Evolutionary conservation across 2,329 filamentous ascomycete genomes (phyloP).

Genomic region (Cyphellophora europaea): DNA sequence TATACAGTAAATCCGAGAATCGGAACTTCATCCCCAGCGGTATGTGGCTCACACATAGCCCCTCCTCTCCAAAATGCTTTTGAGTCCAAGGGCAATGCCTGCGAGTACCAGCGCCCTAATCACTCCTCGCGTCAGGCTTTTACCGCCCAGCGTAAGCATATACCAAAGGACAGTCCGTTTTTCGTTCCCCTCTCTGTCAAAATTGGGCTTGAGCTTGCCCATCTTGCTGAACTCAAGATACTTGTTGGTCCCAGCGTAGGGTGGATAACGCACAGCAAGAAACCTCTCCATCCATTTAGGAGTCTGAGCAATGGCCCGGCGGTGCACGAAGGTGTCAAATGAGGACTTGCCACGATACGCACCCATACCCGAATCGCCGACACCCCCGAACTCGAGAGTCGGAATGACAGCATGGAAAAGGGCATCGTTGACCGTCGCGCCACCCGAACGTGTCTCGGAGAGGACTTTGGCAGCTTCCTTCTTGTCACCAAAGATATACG

Average conservation of each 20-base stretch:
- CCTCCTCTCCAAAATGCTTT: too few species aligned
- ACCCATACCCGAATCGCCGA: constrained; percentile 69
- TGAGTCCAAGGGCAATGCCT: too few species aligned
- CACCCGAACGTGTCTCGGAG: constrained; percentile 55
- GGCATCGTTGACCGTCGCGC: constrained; percentile 48
- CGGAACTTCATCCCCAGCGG: too few species aligned
- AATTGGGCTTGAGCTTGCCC: constrained; percentile 46
- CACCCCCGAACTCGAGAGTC: constrained; percentile 71
- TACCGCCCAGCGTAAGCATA: constrained; percentile 17
- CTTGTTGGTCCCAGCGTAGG: constrained; percentile 44
- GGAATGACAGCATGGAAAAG: constrained; percentile 63
- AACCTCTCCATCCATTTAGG: constrained; percentile 52
- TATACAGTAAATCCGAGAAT: too few species aligned
- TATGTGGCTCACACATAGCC: too few species aligned
- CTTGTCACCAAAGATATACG: constrained; percentile 79
- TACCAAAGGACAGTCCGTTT: constrained; percentile 16
- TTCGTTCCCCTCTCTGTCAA: constrained; percentile 46
- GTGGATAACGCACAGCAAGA: constrained; percentile 51
- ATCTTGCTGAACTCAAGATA: constrained; percentile 41
- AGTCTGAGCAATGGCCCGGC: constrained; percentile 48
- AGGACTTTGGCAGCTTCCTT: constrained; percentile 66
- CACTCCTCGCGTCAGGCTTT: too few species aligned
- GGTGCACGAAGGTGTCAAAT: constrained; percentile 55
- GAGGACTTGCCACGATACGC: constrained; percentile 66
- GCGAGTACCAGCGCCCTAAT: too few species aligned